These are phyloP conservation scores for Sphaerobolus stellatus DNA, from an alignment of 1,284 basidiomycete species.

Conservation along the genomic window DNA sequence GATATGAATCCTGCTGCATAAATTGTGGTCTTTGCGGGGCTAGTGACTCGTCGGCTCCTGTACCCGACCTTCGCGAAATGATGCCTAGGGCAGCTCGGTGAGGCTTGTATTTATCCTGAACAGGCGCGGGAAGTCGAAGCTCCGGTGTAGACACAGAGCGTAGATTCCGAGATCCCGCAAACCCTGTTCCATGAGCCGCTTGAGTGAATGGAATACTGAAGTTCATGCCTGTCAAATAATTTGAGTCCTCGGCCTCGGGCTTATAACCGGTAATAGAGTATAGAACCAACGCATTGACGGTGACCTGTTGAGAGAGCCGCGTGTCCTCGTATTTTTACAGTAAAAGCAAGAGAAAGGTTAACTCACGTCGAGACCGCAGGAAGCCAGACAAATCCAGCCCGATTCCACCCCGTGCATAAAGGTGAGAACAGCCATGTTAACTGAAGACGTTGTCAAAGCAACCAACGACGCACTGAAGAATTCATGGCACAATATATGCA, in stretches of 20 bases:
- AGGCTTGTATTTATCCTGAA: constrained; percentile 1
- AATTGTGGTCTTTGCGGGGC: no score
- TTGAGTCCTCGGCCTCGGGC: constrained; percentile 3
- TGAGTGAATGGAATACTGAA: constrained; percentile 4
- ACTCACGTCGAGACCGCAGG: constrained; percentile 51
- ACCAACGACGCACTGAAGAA: constrained; percentile 41
- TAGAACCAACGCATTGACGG: constrained; percentile 40
- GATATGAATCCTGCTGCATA: background rate
- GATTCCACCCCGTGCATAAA: constrained; percentile 48
- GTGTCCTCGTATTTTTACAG: background rate
- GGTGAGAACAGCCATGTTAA: constrained; percentile 52
- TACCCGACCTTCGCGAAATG: background rate
- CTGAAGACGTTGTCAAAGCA: constrained; percentile 42
- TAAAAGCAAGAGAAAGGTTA: background rate
- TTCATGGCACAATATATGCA: constrained; percentile 11
- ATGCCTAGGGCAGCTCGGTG: background rate
- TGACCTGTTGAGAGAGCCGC: constrained; percentile 26
- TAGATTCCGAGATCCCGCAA: no score
- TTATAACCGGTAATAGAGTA: constrained; percentile 37
- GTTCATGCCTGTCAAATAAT: constrained; percentile 4
- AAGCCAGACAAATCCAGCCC: constrained; percentile 54
- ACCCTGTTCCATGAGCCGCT: no score
- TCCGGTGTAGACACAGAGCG: constrained; percentile 1
- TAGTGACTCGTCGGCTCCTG: no score
- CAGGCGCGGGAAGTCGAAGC: constrained; percentile 3